These are phyloP conservation scores for Daedaleopsis nitida DNA, from an alignment of 768 basidiomycete genomes.

Conservation along the genomic window DNA sequence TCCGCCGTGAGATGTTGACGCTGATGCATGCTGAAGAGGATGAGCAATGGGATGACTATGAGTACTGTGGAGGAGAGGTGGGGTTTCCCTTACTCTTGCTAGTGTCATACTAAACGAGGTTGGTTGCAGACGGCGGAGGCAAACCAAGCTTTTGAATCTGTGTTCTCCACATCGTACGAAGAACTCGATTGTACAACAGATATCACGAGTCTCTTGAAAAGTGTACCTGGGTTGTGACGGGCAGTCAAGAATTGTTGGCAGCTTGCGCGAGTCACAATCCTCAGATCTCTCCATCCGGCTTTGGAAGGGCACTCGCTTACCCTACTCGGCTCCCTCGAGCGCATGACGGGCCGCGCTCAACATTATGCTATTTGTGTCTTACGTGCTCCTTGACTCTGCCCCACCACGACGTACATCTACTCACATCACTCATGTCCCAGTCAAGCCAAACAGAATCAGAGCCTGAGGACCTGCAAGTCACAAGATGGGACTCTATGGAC, in stretches of 20 bases:
- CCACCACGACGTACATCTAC: not conserved
- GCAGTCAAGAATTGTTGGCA: not conserved
- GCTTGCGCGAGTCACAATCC: not conserved
- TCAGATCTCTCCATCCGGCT: no score
- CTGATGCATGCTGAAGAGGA: constrained; percentile 78
- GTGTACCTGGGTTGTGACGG: constrained; percentile 25
- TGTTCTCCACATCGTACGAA: constrained; percentile 59
- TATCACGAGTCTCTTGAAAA: constrained; percentile 28
- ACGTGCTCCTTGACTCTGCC: not conserved
- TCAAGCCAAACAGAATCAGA: constrained; percentile 61
- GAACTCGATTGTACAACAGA: constrained; percentile 29
- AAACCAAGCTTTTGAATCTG: constrained; percentile 53
- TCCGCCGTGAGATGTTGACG: constrained; percentile 75
- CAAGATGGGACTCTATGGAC: constrained; percentile 12
- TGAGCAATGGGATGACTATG: constrained; percentile 70
- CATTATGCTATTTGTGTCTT: not conserved
- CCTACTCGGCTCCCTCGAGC: not conserved
- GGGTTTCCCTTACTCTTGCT: constrained; percentile 24
- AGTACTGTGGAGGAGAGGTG: constrained; percentile 69
- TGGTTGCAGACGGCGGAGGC: constrained; percentile 58
- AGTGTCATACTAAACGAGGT: not conserved
- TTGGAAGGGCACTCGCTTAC: not conserved
- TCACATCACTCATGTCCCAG: constrained; percentile 2
- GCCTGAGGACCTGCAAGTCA: constrained; percentile 22
- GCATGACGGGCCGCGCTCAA: no score